Base-by-base conservation (phyloP, 805 yeast species). In the Wickerhamiella qilinensis region DNA sequence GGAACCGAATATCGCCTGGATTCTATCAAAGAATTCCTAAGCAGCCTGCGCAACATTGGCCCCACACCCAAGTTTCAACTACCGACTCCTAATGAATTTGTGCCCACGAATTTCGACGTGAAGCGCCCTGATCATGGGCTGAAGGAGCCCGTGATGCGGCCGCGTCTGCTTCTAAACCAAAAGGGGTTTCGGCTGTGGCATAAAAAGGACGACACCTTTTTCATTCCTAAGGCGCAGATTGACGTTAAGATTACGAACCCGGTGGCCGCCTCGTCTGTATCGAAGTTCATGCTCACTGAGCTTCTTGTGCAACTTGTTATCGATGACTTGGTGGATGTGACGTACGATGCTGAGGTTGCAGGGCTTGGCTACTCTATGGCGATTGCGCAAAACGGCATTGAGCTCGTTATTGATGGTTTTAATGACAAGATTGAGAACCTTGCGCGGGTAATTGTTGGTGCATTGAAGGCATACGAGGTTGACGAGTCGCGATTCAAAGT, bases 121-220 rank as follows among this genome's bases (percentile, higher is more conserved):
- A 64, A 64, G 29, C 67, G 65, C 41, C 49, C 60, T 19, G 57
- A 55, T 21, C 45, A 53, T 12, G n/a, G n/a, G n/a, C 60, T 64
- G 20, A 49, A 41, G 17, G 37, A 51, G 8, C 68, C 73, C 3
- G 49, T 62, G 34, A 65, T 64, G 21, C 71, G 69, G 43, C 95
- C 96, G 1, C 62, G 63, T 28, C 61, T 84, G 30, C 59, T 91
- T 39, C 59, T 67, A 34, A 58, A 67, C 12, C 64, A 64, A 35
- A 40, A 38, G 9, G 47, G 43, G 14, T 44, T 44, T 7, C 32
- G 43, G 16, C 57, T 66, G 29, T 88, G 97, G 97, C 82, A 65
- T 56, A 88, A 88, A 55, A 78, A 78, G 49, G 94, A 88, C 60
- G 94, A 88, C 47, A 73, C 77, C 37, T 81, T 88, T 53, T 73